Evolutionary conservation across 2,329 filamentous ascomycete species (phyloP).

Genomic region (Fusarium sp.): DNA sequence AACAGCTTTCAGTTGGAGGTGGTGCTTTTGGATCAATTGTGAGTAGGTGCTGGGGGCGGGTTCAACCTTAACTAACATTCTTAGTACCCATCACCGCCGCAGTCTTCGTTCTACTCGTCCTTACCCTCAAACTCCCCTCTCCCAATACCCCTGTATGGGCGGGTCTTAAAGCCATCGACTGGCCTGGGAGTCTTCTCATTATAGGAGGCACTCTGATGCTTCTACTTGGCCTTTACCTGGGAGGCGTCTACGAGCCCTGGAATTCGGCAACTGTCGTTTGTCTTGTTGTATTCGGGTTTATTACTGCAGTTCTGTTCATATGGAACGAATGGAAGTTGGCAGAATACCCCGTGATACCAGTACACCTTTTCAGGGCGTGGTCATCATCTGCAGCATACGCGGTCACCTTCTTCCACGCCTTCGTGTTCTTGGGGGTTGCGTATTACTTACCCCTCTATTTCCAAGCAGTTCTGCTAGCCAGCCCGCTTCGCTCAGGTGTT

Average conservation of each 20-base stretch:
- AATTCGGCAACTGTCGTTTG: slow-evolving; percentile 71
- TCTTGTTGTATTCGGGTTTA: slow-evolving; percentile 70
- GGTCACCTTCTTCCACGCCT: slow-evolving; percentile 60
- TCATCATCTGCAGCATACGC: slow-evolving; percentile 70
- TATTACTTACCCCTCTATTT: slow-evolving; percentile 83
- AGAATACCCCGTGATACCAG: slow-evolving; percentile 76
- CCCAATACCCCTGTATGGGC: slow-evolving; percentile 72
- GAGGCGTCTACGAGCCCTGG: slow-evolving; percentile 74
- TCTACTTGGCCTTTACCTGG: slow-evolving; percentile 77
- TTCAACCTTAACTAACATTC: background rate
- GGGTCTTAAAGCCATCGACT: slow-evolving; percentile 73
- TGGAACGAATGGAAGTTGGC: slow-evolving; percentile 74
- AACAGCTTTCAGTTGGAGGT: slow-evolving; percentile 52
- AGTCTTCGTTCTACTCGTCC: slow-evolving; percentile 69
- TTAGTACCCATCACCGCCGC: slow-evolving; percentile 64
- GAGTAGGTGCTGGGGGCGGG: background rate
- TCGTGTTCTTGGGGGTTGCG: slow-evolving; percentile 73
- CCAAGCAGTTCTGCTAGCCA: slow-evolving; percentile 74
- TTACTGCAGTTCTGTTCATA: slow-evolving; percentile 66
- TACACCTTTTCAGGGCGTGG: slow-evolving; percentile 68
- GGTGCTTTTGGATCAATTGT: slow-evolving; percentile 69
- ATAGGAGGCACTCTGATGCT: slow-evolving; percentile 77
- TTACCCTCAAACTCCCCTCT: slow-evolving; percentile 76
- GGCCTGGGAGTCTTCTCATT: slow-evolving; percentile 72
- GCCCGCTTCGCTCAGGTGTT: slow-evolving; percentile 71